These are phyloP conservation scores for Moniliella sp. DNA, from an alignment of 1,284 basidiomycete species.

Conservation along the genomic window DNA sequence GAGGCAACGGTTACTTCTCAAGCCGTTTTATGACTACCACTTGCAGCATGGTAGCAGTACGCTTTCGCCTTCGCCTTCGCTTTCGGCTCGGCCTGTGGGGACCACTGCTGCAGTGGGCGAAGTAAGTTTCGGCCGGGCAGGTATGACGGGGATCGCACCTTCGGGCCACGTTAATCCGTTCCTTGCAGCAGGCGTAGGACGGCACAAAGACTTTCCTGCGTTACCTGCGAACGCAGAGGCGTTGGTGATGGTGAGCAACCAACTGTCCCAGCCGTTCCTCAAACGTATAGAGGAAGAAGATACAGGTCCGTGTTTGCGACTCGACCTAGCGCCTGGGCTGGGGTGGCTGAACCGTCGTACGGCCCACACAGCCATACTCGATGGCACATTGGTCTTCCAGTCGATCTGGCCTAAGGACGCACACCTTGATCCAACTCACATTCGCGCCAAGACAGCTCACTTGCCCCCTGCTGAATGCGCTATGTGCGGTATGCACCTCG, in stretches of 20 bases:
- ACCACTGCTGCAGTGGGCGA: background rate
- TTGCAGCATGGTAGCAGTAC: background rate
- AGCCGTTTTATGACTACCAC: constrained; percentile 20
- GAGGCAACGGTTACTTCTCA: constrained; percentile 40
- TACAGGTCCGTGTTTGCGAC: constrained; percentile 72
- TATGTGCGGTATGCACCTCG: constrained; percentile 19
- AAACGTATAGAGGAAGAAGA: constrained; percentile 64
- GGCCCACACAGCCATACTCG: constrained; percentile 65
- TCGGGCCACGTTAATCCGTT: constrained; percentile 12
- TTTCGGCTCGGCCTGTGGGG: background rate
- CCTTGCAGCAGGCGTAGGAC: constrained; percentile 40
- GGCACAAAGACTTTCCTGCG: constrained; percentile 44
- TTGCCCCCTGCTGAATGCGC: constrained; percentile 23
- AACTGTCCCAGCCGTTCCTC: constrained; percentile 54
- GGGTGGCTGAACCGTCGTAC: constrained; percentile 75
- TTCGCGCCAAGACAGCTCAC: constrained; percentile 15
- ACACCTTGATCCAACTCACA: constrained; percentile 12
- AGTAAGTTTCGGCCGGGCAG: background rate
- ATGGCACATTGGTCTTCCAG: constrained; percentile 69
- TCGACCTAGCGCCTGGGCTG: constrained; percentile 77
- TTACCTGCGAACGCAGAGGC: constrained; percentile 35
- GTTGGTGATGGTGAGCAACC: constrained; percentile 25
- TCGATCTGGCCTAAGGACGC: constrained; percentile 44
- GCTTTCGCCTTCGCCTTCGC: background rate
- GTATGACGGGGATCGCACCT: background rate